These are phyloP conservation scores for Sporobolomyces roseus DNA, from an alignment of 768 basidiomycete genomes.

Conservation along the genomic window DNA sequence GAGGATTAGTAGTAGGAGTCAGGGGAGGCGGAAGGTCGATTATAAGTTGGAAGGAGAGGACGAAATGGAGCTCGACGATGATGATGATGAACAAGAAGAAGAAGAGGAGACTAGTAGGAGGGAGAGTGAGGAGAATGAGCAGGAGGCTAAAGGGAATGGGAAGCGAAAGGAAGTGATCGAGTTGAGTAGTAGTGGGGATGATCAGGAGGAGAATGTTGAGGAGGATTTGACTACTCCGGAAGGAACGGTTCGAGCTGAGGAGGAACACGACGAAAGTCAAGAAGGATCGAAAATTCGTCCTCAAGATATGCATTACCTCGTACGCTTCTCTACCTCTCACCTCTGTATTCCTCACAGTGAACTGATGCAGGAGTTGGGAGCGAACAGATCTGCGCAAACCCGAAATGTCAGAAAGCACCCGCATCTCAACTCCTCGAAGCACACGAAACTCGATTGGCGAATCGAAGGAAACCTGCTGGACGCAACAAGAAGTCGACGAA, in stretches of 20 bases:
- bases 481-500: neutral
- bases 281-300: too few relatives aligned
- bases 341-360: too few relatives aligned
- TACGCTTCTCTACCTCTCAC: too few relatives aligned
- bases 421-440: too few relatives aligned
- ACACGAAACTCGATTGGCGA: too few relatives aligned
- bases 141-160: neutral
- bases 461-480: neutral
- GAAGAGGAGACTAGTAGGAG: neutral
- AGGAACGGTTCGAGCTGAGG: neutral
- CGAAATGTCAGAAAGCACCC: too few relatives aligned
- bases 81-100: neutral
- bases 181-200: neutral
- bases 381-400: too few relatives aligned
- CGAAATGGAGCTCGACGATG: slow-evolving; percentile 11
- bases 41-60: slow-evolving; percentile 10
- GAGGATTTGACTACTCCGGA: neutral
- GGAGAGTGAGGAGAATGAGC: slow-evolving; percentile 8
- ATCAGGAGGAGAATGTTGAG: neutral
- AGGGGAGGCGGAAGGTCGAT: neutral
- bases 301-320: too few relatives aligned
- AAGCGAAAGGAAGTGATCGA: neutral
- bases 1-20: neutral
- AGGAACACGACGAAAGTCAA: neutral
- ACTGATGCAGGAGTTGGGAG: too few relatives aligned